phyloP scores from a whole-genome alignment of 257 asterid species.

The Sherardia arvensis region DNA sequence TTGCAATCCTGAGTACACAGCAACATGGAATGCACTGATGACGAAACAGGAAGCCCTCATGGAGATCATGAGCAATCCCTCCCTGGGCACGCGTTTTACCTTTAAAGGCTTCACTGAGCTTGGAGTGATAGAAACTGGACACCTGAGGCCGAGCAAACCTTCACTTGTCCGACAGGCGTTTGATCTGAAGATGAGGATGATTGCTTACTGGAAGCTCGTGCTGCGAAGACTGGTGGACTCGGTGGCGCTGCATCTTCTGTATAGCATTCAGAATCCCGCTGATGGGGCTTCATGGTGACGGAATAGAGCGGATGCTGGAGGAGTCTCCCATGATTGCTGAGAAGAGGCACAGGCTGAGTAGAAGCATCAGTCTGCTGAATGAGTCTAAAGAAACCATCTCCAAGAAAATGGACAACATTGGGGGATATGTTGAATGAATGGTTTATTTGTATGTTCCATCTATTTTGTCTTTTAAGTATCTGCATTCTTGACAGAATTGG shows the following conservation, averaged over 20 bases:
- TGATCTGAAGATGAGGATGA: constrained; percentile 25
- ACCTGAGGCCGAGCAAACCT: constrained; percentile 8
- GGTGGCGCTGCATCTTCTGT: constrained; percentile 28
- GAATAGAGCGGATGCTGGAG: constrained; percentile 19
- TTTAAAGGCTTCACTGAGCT: constrained; percentile 12
- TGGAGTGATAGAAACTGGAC: constrained; percentile 10
- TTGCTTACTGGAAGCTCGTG: constrained; percentile 26
- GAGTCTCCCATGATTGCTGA: constrained; percentile 24
- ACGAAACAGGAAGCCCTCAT: constrained; percentile 3
- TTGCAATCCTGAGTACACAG: constrained; percentile 5
- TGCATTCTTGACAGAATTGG: no score
- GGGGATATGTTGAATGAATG: background rate
- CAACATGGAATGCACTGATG: constrained; percentile 15
- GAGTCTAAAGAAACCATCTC: constrained; percentile 15
- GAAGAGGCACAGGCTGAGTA: constrained; percentile 8
- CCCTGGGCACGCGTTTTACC: background rate
- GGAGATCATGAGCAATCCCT: background rate
- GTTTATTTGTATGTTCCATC: no score
- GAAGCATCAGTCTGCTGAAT: constrained; percentile 13
- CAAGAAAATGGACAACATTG: background rate
- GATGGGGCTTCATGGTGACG: constrained; percentile 4
- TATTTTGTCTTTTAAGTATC: no score
- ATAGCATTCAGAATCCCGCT: constrained; percentile 14
- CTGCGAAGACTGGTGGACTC: constrained; percentile 22
- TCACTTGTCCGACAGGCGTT: constrained; percentile 17